Evolutionary conservation across 345 rosid species (phyloP).

Genomic region (Arabidopsis arenosa): DNA sequence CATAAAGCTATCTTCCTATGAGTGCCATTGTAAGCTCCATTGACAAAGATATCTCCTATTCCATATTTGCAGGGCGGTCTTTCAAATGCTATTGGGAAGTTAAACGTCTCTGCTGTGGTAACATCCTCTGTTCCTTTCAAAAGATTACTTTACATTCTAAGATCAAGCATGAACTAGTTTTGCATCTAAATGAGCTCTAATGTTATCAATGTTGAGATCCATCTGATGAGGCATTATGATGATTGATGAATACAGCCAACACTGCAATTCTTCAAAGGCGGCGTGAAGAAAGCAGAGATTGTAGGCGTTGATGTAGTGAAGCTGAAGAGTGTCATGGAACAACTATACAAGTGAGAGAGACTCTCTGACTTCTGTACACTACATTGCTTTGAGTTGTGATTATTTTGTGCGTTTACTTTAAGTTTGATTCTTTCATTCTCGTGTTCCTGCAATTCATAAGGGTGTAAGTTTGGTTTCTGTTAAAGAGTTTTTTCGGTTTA

Average conservation of each 20-base stretch:
- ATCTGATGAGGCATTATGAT: conserved; percentile 10
- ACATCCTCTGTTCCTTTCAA: conserved; percentile 20
- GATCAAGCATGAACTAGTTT: conserved; percentile 2
- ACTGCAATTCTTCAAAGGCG: conserved; percentile 67
- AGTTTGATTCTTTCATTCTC: background rate
- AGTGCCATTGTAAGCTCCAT: background rate
- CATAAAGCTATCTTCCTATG: background rate
- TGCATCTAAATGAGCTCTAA: background rate
- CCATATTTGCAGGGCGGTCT: conserved; percentile 63
- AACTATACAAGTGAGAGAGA: conserved; percentile 59
- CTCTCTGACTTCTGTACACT: background rate
- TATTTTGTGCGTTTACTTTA: background rate
- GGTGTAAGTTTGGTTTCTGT: conserved; percentile 19
- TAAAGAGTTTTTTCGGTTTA: background rate
- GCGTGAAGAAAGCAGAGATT: conserved; percentile 66
- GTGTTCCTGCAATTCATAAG: conserved; percentile 6
- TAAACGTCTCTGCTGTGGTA: conserved; percentile 72
- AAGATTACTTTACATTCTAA: conserved; percentile 8
- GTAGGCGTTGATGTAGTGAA: conserved; percentile 65
- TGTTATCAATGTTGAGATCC: background rate
- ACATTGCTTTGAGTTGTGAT: conserved; percentile 22
- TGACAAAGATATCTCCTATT: conserved; percentile 7
- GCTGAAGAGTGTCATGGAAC: conserved; percentile 63
- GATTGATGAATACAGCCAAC: conserved; percentile 67
- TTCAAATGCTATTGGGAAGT: conserved; percentile 47